A percentile compares a stretch with the other conserved stretches of the same genome.
Evolutionary conservation across 176 grass and related monocot genomes (phyloP).

Genomic region (Oryza punctata): DNA sequence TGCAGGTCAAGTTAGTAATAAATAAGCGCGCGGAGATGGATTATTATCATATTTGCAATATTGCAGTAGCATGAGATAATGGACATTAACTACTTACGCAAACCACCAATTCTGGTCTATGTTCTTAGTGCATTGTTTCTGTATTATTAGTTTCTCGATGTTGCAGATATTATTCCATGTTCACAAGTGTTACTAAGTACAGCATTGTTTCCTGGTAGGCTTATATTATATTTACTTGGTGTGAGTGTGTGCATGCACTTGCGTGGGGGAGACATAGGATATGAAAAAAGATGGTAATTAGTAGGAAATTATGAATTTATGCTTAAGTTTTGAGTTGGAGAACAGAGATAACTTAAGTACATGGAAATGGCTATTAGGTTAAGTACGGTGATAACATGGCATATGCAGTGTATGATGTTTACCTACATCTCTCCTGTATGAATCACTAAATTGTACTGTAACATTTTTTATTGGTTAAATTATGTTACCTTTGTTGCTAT

Average conservation of each 20-base stretch:
- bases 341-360: too few relatives aligned
- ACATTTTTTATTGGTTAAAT: too few relatives aligned
- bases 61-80: background rate
- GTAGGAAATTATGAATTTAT: too few relatives aligned
- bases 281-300: background rate
- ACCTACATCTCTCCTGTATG: background rate
- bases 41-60: background rate
- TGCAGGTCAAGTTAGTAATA: background rate
- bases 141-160: constrained; percentile 12
- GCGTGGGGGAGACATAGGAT: background rate
- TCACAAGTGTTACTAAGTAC: background rate
- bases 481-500: background rate
- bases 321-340: too few relatives aligned
- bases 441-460: too few relatives aligned
- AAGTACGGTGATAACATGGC: background rate
- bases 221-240: background rate
- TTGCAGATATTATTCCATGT: background rate
- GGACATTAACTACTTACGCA: background rate
- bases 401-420: background rate
- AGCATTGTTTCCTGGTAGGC: background rate
- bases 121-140: background rate
- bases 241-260: background rate
- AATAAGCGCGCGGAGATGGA: background rate
- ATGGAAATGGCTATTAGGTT: background rate
- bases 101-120: background rate